Evolutionary conservation across 1,139 yeast genomes (phyloP).

Genomic region (Blastobotrys illinoisensis): DNA sequence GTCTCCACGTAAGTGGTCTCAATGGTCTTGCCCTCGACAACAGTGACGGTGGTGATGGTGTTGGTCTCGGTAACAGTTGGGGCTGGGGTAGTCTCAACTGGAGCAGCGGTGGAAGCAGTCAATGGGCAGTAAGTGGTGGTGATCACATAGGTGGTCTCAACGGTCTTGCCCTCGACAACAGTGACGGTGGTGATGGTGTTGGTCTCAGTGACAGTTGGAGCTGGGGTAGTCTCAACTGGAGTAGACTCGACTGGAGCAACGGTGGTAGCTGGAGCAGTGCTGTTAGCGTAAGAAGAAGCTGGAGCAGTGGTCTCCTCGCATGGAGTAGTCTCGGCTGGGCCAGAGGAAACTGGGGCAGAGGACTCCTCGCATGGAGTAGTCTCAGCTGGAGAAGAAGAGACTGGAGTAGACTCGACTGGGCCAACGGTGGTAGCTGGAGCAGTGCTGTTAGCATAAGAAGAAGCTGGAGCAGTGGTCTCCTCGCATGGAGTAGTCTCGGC

Average conservation of each 20-base stretch:
- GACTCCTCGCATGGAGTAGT: neutral
- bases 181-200: slow-evolving; percentile 6
- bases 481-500: slow-evolving; percentile 1
- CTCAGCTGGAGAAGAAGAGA: slow-evolving; percentile 5
- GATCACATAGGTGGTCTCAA: slow-evolving; percentile 1
- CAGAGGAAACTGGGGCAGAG: slow-evolving; percentile 5
- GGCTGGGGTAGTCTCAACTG: slow-evolving; percentile 5
- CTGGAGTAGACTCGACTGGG: slow-evolving; percentile 10
- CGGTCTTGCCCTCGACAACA: slow-evolving; percentile 7
- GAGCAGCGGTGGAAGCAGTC: slow-evolving; percentile 8
- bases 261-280: slow-evolving; percentile 6
- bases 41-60: slow-evolving; percentile 8
- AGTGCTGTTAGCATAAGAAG: slow-evolving; percentile 4
- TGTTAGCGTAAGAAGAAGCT: slow-evolving; percentile 3
- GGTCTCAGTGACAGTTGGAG: slow-evolving; percentile 9
- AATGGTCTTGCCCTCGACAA: slow-evolving; percentile 6
- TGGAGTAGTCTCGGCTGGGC: neutral
- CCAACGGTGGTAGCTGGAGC: slow-evolving; percentile 6
- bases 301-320: slow-evolving; percentile 4
- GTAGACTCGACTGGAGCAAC: slow-evolving; percentile 7
- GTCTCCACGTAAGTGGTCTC: slow-evolving; percentile 3
- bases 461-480: slow-evolving; percentile 4
- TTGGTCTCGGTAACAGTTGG: slow-evolving; percentile 8
- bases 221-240: slow-evolving; percentile 4
- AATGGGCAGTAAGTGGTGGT: slow-evolving; percentile 13